Evolutionary conservation across 2,329 filamentous ascomycete genomes (phyloP), one percentile per base, ranked within the genome.

Genomic region (Colletotrichum caudatum): DNA sequence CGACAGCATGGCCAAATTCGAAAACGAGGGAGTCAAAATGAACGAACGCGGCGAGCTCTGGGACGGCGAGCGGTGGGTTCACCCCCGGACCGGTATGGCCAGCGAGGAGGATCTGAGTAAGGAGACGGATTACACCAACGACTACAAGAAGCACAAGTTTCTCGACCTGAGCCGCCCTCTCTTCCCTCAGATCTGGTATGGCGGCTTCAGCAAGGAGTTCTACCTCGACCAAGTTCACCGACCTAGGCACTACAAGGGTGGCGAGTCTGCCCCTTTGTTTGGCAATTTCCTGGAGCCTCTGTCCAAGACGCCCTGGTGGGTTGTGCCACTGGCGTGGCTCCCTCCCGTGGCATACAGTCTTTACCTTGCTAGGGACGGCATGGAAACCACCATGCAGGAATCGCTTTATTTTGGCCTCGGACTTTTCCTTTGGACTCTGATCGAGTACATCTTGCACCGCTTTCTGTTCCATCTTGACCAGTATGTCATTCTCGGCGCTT

Each of bases 251-350:
- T 99, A 98, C 87, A 97, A 91, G 80, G 95, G 95, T 75, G 96
- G 96, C 70, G 90, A 91, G 73, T 98, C 94, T 8, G 96, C 96
- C 48, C 96, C 96, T 26, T 84, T 99, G 33, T 99, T 99, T 82
- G 96, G 96, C 72, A 98, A 99, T 83, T 97, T 99, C 81, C 86
- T 99, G n/a, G 96, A 99, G 83, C 96, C 96, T n/a, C 84, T 99
- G 71, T 95, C 92, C 81, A 93, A 95, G 86, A 99, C 96, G 2
- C 90, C 96, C 1, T 99, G 96, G 96, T 99, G 92, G 90, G 81
- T 97, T 56, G 87, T 99, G 14, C 96, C 96, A 3, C 86, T 86
- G 0, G 72, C 97, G 1, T 99, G 96, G 96, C 80, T 96, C 53
- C 96, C 96, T n/a, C 88, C 86, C 23, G 88, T 97, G 53, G 77